Base-by-base conservation (phyloP, 345 rosid genomes). In the Hirschfeldia incana region DNA sequence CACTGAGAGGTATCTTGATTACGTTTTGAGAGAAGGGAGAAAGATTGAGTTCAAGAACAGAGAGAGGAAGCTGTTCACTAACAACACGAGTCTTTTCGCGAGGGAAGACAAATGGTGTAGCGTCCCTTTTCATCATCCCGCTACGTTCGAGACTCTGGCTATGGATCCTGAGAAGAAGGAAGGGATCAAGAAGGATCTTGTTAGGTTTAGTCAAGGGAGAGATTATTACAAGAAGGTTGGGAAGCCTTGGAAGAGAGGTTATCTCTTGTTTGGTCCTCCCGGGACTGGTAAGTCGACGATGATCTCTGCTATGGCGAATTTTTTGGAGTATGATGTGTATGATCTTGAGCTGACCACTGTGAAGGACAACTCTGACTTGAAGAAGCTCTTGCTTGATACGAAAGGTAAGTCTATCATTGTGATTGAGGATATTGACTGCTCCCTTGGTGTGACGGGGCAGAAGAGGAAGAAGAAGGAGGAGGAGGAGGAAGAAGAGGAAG, bases 261-360 rank as follows among this genome's bases (percentile, higher is more conserved):
- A 78, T 72, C 81, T 78, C 17, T 78, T 78, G 73, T 78, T 11
- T 42, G 81, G 81, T 6, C 81, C 81, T 0, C 81, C 81, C 0
- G 92, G 94, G 8, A 89, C 97, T 0, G 98, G 97, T 2, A 91
- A 93, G 65, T 93, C 98, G 0, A 86, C 91, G 6, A 89, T 89
- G 84, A 84, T 91, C 8, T 80, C 91, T 0, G 93, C 93, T 33
- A 87, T 91, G 75, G 93, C 97, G 0, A 91, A 93, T 76, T 81
- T 84, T 37, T 75, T 91, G 72, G 64, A 79, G 21, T 92, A 91
- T 64, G 94, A 92, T 77, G 87, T 92, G 7, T 91, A 89, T 69
- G 96, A 91, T 65, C 86, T 89, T 71, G 96, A 92, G 72, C 84
- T 93, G 9, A 89, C 97, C 0, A 80, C 82, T 0, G 89, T 91